Evolutionary conservation across 1,284 basidiomycete species (phyloP), one percentile per base, ranked within the genome.

Genomic region (Ganoderma resinaceum): DNA sequence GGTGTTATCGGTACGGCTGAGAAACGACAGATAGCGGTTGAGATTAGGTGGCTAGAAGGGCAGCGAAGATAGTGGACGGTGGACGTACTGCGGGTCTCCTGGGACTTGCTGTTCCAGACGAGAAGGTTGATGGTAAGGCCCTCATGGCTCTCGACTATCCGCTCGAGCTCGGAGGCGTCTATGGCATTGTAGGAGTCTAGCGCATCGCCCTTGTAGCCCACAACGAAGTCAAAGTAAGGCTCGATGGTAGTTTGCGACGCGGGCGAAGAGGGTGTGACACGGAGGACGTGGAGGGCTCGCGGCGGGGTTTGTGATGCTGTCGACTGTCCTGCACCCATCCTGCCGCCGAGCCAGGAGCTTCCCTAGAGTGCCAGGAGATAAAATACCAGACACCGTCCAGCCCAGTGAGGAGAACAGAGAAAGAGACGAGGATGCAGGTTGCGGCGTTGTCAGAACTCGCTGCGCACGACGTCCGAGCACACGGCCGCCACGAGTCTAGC

Each of bases 171-270:
- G 2, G 86, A 81, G n/a, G 89, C 90, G 74, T 95, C 91, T 57
- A 95, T 86, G 52, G 85, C 85, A 63, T 85, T 84, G 64, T 85
- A 83, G 3, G 85, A 81, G 9, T 87, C 82, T 58, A 88, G 81
- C 0, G 87, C 82, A 70, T 91, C 86, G 38, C 91, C 91, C 77
- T 95, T 91, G 68, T 96, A 93, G 20, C 97, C 97, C 52, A 98
- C 90, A 40, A 98, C 89, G 80, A 98, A 99, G 83, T 99, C 97
- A 78, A 99, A 99, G 82, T 96, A 98, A 0, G 97, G 95, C 77
- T 99, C 96, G 58, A 99, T 93, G 63, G 89, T 89, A 6, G 94
- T 94, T 66, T 91, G 85, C 11, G 94, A 93, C 0, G 95, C 93
- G 20, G 95, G 95, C 1, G 95, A 96, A n/a, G 87, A 86, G 2